Conservation (phyloP, 805 yeast genomes). For the Starmerella vaccinii region DNA sequence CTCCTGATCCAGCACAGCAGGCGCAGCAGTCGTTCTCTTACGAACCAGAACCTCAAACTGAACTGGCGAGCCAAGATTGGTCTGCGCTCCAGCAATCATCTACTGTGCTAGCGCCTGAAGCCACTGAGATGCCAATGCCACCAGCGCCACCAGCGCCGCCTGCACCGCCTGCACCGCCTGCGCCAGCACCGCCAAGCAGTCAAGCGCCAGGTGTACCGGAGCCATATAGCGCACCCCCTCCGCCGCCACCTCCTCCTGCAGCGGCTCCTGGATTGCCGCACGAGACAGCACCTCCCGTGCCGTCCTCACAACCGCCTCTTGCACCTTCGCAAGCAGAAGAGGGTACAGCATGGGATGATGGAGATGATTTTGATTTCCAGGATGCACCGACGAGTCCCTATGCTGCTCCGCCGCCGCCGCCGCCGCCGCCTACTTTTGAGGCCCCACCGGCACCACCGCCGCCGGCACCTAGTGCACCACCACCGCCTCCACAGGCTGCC, state of each 20-base stretch:
- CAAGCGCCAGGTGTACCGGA: constrained; percentile 26
- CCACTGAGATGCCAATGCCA: not conserved
- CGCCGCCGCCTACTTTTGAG: constrained; percentile 22
- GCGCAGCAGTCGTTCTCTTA: too few relatives aligned
- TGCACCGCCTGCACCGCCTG: not conserved
- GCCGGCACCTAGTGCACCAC: constrained; percentile 32
- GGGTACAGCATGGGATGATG: constrained; percentile 19
- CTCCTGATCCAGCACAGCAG: not conserved
- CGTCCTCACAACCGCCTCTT: constrained; percentile 20
- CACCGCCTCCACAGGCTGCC: constrained; percentile 23
- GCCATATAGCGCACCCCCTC: not conserved
- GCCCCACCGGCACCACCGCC: constrained; percentile 29
- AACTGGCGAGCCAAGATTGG: not conserved
- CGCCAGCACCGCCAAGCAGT: not conserved
- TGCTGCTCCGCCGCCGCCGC: constrained; percentile 20
- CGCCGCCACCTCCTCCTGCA: constrained; percentile 17
- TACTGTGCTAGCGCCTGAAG: not conserved
- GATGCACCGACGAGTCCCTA: constrained; percentile 13
- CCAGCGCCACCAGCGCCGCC: not conserved
- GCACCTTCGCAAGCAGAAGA: constrained; percentile 28
- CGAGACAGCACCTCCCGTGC: not conserved
- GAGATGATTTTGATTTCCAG: constrained; percentile 14
- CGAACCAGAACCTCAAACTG: not conserved
- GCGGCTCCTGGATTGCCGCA: constrained; percentile 3
- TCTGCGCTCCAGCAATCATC: not conserved